Conservation (phyloP, 768 basidiomycete genomes). For the Kwoniella heveanensis region DNA sequence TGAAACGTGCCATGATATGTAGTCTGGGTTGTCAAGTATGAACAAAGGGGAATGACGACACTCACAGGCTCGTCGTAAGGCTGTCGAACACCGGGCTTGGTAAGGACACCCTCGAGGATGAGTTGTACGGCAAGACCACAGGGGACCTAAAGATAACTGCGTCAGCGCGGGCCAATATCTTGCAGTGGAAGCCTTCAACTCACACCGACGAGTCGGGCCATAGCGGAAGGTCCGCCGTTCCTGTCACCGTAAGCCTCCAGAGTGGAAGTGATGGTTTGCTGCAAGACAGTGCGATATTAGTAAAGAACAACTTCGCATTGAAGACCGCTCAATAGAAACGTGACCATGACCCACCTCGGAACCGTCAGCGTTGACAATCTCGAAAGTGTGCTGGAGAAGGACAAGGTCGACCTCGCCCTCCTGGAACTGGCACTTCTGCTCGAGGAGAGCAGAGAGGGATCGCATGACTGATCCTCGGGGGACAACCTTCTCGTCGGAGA, state of each 20-base stretch:
- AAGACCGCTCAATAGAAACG: background rate
- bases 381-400: slow-evolving; percentile 97
- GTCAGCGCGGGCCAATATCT: too few species aligned
- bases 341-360: slow-evolving; percentile 60
- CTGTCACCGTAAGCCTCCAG: slow-evolving; percentile 81
- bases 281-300: background rate
- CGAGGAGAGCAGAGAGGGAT: slow-evolving; percentile 86
- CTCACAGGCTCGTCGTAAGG: slow-evolving; percentile 81
- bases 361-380: slow-evolving; percentile 86
- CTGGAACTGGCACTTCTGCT: slow-evolving; percentile 89
- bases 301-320: too few species aligned
- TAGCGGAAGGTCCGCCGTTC: slow-evolving; percentile 73
- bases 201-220: slow-evolving; percentile 64
- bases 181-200: slow-evolving; percentile 7
- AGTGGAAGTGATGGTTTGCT: slow-evolving; percentile 87
- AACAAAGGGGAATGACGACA: too few species aligned
- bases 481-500: slow-evolving; percentile 68
- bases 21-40: too few species aligned
- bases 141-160: too few species aligned
- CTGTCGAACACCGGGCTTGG: slow-evolving; percentile 74
- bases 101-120: slow-evolving; percentile 81
- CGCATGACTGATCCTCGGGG: slow-evolving; percentile 75
- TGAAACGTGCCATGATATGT: too few species aligned
- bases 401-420: slow-evolving; percentile 90
- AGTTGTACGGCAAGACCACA: slow-evolving; percentile 92